Evolutionary conservation across 2,329 filamentous ascomycete species (phyloP).

Genomic region (Talaromyces sp.): DNA sequence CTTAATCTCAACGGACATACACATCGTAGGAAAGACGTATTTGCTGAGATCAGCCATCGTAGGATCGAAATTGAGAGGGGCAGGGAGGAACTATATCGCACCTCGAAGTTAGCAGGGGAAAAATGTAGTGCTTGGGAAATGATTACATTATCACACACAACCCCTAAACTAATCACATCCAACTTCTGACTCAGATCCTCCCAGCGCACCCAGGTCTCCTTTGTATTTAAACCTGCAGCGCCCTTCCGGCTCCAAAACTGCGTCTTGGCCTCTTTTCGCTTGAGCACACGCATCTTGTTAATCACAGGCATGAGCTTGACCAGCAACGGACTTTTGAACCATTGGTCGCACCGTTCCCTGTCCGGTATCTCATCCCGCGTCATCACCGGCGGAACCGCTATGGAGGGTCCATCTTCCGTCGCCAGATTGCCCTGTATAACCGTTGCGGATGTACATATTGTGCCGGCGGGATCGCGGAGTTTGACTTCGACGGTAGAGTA

Average conservation of each 20-base stretch:
- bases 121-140: not conserved
- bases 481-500: slow-evolving; percentile 17
- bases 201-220: slow-evolving; percentile 14
- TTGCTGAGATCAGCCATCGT: slow-evolving; percentile 12
- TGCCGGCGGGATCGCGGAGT: slow-evolving; percentile 4
- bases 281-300: slow-evolving; percentile 10
- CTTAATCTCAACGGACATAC: slow-evolving; percentile 14
- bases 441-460: slow-evolving; percentile 10
- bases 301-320: slow-evolving; percentile 12
- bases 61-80: slow-evolving; percentile 15
- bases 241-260: slow-evolving; percentile 13
- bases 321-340: not conserved
- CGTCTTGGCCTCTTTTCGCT: slow-evolving; percentile 5
- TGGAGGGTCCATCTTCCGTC: slow-evolving; percentile 9
- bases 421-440: slow-evolving; percentile 15
- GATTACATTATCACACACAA: slow-evolving; percentile 12
- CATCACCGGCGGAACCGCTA: slow-evolving; percentile 7
- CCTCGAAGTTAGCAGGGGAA: not conserved
- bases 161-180: slow-evolving; percentile 15
- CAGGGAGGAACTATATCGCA: slow-evolving; percentile 9
- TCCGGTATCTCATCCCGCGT: slow-evolving; percentile 7
- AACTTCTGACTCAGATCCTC: slow-evolving; percentile 8
- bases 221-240: slow-evolving; percentile 4
- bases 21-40: slow-evolving; percentile 15
- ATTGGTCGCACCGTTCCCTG: slow-evolving; percentile 5